Evolutionary conservation across 345 rosid genomes (phyloP).

Genomic region (Tarenaya hassleriana): DNA sequence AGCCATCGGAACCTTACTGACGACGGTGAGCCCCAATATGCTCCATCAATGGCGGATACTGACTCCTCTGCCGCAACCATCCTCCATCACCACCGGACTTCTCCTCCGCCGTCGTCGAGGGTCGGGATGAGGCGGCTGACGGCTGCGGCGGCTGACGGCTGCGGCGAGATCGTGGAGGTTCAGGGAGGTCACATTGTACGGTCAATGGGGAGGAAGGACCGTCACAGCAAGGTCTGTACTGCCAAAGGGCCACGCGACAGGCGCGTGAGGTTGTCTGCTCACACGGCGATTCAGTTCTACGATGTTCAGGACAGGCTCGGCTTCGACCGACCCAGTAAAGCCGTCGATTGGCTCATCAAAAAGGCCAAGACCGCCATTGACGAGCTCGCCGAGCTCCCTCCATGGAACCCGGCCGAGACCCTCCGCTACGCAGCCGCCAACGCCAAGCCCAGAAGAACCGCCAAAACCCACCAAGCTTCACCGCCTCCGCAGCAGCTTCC

Average conservation of each 20-base stretch:
- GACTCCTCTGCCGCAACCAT: conserved; percentile 43
- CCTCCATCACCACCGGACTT: conserved; percentile 40
- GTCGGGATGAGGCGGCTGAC: no score
- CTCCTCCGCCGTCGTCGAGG: conserved; percentile 44
- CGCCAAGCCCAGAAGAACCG: no score
- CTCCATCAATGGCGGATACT: conserved; percentile 29
- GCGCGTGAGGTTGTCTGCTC: conserved; percentile 88
- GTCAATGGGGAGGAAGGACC: conserved; percentile 76
- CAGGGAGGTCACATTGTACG: no score
- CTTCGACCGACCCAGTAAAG: conserved; percentile 92
- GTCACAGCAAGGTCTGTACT: conserved; percentile 92
- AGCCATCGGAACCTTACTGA: conserved; percentile 18
- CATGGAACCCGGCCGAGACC: conserved; percentile 51
- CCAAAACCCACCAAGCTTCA: no score
- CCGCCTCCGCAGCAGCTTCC: conserved; percentile 19
- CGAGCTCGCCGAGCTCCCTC: conserved; percentile 75
- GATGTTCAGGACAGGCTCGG: conserved; percentile 96
- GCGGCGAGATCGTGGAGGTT: no score
- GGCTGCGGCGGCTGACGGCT: no score
- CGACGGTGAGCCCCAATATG: conserved; percentile 37
- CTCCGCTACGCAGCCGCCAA: conserved; percentile 24
- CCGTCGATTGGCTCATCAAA: conserved; percentile 86
- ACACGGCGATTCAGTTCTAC: conserved; percentile 90
- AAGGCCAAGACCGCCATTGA: conserved; percentile 85
- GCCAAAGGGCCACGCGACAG: conserved; percentile 95